Evolutionary conservation across 345 rosid species (phyloP), one percentile per base, ranked within the genome.

Genomic region (Draba incana): DNA sequence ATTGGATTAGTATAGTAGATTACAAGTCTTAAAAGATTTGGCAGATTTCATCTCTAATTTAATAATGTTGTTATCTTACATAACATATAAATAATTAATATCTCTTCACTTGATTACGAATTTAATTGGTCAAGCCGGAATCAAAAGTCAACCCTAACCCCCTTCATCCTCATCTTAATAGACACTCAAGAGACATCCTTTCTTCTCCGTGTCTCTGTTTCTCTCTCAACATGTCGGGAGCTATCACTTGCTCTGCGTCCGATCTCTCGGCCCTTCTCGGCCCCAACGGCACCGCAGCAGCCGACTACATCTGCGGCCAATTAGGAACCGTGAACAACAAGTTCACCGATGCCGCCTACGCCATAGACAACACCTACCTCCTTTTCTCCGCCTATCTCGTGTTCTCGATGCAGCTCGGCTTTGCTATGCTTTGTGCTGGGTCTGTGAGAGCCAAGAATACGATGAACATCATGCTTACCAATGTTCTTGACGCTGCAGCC

Each of bases 381-480:
- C 87, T 87, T 72, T 87, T 89, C 92, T 90, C 97, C 0, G 92
- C 94, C 45, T 90, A 90, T 75, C 84, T 90, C 8, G 97, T 87
- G 55, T 90, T 90, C 81, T 72, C 94, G 51, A 90, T 90, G 97
- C 97, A 90, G 64, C 81, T 90, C 4, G 97, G 97, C 42, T 90
- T 90, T 51, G 97, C 94, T 57, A 90, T 90, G 97, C 94, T 90
- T 60, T 90, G 97, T 45, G 97, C 97, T n/a, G 97, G 97, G 4
- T 90, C 97, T 41, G 97, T 90, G 15, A 83, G 94, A 10, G 92
- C 92, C 66, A 90, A 90, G 68, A 87, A 90, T 81, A 85, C 97
- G 57, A 87, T 87, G 94, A 90, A 87, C 81, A 90, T 90, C 76
- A 90, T 90, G 97, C 86, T 90, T 47, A 87, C 97, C 13, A 90